Conservation (phyloP, 2,329 filamentous ascomycete species). For the Thielaviopsis ethacetica region DNA sequence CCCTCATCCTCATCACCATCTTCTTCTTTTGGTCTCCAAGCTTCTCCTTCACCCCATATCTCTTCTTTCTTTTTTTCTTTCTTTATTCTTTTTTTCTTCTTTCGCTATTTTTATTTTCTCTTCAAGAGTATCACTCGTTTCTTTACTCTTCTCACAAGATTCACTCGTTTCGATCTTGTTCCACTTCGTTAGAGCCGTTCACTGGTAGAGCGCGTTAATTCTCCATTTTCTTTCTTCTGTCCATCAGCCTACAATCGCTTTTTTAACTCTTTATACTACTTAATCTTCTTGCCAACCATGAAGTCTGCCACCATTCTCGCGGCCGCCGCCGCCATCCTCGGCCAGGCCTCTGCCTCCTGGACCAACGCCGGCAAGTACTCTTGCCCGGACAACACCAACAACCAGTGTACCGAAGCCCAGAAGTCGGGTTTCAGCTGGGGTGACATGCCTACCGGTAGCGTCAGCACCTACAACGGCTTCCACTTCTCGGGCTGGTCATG, state of each 20-base stretch:
- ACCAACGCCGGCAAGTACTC: slow-evolving; percentile 30
- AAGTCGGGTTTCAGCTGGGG: slow-evolving; percentile 55
- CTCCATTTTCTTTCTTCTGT: slow-evolving; percentile 17
- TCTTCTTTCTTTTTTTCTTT: not conserved
- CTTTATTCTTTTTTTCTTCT: slow-evolving; percentile 14
- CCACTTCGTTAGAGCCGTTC: slow-evolving; percentile 13
- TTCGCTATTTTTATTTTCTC: not conserved
- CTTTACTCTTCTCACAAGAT: slow-evolving; percentile 9
- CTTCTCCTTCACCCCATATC: not conserved
- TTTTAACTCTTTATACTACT: slow-evolving; percentile 9
- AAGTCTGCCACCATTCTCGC: slow-evolving; percentile 32
- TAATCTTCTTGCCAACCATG: slow-evolving; percentile 23
- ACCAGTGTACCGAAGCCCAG: slow-evolving; percentile 60
- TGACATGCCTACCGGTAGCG: slow-evolving; percentile 41
- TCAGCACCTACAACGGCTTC: slow-evolving; percentile 56
- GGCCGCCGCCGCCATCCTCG: slow-evolving; percentile 33
- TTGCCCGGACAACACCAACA: slow-evolving; percentile 57
- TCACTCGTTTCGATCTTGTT: slow-evolving; percentile 12
- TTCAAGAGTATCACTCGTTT: slow-evolving; percentile 4
- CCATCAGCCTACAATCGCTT: too few relatives aligned
- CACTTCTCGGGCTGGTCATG: slow-evolving; percentile 59
- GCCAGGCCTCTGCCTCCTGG: slow-evolving; percentile 32
- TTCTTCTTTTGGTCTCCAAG: not conserved
- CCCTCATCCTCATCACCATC: not conserved
- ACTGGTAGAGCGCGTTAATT: slow-evolving; percentile 15